These are phyloP conservation scores for Nidularia pulvinata DNA, from an alignment of 768 basidiomycete species.

Conservation along the genomic window DNA sequence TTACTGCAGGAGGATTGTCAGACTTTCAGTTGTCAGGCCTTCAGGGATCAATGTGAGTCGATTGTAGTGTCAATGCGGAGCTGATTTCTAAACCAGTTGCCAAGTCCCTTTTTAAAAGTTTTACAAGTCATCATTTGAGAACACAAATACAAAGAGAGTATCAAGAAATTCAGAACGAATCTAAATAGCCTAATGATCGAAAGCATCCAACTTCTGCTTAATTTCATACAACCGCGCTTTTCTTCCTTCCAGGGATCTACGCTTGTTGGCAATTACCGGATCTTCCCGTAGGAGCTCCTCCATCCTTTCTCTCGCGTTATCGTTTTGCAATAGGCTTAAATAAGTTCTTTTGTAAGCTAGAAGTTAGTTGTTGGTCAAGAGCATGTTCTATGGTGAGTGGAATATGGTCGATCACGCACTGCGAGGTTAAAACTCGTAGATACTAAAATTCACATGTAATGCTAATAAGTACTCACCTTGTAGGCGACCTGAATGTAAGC, in stretches of 20 bases:
- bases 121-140: no score
- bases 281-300: slow-evolving; percentile 37
- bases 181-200: not conserved
- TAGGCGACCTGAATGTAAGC: slow-evolving; percentile 58
- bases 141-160: no score
- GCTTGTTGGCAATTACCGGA: slow-evolving; percentile 22
- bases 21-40: no score
- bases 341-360: slow-evolving; percentile 20
- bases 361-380: slow-evolving; percentile 36
- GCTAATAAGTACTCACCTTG: slow-evolving; percentile 31
- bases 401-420: slow-evolving; percentile 58
- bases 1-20: no score
- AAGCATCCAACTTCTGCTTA: slow-evolving; percentile 23
- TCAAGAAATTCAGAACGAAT: no score
- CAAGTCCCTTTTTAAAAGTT: no score
- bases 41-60: no score
- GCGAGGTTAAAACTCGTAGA: not conserved
- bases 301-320: slow-evolving; percentile 14
- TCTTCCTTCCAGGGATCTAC: slow-evolving; percentile 24
- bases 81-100: no score
- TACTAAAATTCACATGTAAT: not conserved
- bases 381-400: slow-evolving; percentile 47
- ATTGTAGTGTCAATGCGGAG: no score
- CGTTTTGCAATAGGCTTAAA: slow-evolving; percentile 26
- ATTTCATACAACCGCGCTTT: slow-evolving; percentile 28